Conservation (phyloP, 768 basidiomycete species). For the Lentinula sp. region DNA sequence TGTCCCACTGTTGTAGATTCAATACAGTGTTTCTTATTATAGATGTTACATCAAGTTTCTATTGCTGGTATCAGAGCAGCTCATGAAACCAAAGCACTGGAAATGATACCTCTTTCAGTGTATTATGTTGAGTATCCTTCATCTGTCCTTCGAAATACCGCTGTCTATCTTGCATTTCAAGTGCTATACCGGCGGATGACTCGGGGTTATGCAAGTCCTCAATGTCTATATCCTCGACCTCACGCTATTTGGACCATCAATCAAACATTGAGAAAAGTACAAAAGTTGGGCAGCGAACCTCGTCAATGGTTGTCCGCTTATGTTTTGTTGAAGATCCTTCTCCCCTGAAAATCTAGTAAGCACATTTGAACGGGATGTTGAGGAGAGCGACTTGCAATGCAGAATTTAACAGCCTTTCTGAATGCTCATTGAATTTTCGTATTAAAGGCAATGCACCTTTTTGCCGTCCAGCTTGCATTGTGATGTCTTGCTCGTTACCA, state of each 20-base stretch:
- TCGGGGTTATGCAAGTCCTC: constrained; percentile 79
- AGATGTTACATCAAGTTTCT: constrained; percentile 41
- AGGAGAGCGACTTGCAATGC: constrained; percentile 45
- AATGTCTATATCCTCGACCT: constrained; percentile 61
- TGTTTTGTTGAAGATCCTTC: constrained; percentile 57
- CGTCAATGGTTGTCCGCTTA: constrained; percentile 37
- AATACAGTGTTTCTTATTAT: constrained; percentile 42
- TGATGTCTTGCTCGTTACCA: constrained; percentile 84
- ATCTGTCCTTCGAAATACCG: constrained; percentile 74
- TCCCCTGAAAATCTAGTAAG: constrained; percentile 31
- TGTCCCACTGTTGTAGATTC: constrained; percentile 52
- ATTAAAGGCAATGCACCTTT: constrained; percentile 86
- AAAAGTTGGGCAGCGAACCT: constrained; percentile 26
- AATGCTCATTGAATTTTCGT: constrained; percentile 96
- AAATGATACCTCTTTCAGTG: constrained; percentile 21
- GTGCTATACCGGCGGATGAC: constrained; percentile 57
- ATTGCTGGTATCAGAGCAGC: constrained; percentile 1
- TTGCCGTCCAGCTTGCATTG: constrained; percentile 94
- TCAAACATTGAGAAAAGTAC: background rate
- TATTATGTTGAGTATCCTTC: constrained; percentile 23
- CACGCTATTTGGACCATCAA: background rate
- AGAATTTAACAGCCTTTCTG: constrained; percentile 79
- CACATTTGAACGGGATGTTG: background rate
- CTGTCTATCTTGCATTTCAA: constrained; percentile 85
- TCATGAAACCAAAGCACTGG: background rate